Evolutionary conservation across 1,139 yeast genomes (phyloP).

Genomic region (Scheffersomyces cryptocercus): DNA sequence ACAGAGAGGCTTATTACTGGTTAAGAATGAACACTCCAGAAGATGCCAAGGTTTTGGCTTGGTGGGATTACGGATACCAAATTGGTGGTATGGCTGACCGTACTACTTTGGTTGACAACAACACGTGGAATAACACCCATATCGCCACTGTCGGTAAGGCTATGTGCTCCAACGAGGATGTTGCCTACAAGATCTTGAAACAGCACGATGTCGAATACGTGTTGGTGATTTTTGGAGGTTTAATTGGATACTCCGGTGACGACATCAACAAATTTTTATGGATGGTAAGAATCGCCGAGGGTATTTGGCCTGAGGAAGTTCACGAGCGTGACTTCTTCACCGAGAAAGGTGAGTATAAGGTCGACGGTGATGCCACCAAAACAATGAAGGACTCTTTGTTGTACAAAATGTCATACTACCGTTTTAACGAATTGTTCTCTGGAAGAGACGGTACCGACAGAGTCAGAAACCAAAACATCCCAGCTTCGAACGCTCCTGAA

Average conservation of each 20-base stretch:
- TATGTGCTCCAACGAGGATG: slow-evolving; percentile 87
- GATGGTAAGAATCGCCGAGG: slow-evolving; percentile 99
- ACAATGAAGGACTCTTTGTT: slow-evolving; percentile 87
- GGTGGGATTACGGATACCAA: slow-evolving; percentile 99
- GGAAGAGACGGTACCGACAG: slow-evolving; percentile 78
- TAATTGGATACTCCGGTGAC: slow-evolving; percentile 93
- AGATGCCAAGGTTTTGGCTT: slow-evolving; percentile 94
- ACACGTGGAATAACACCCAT: slow-evolving; percentile 99
- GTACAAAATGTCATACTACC: slow-evolving; percentile 94
- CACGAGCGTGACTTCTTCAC: slow-evolving; percentile 84
- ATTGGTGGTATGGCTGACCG: slow-evolving; percentile 99
- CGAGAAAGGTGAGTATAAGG: slow-evolving; percentile 80
- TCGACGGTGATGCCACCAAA: slow-evolving; percentile 77
- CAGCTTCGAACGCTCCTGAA: slow-evolving; percentile 55
- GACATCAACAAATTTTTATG: slow-evolving; percentile 95
- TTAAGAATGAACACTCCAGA: slow-evolving; percentile 96
- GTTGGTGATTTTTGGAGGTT: slow-evolving; percentile 90
- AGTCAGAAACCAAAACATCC: slow-evolving; percentile 81
- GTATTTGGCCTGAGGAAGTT: slow-evolving; percentile 98
- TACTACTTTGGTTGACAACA: slow-evolving; percentile 96
- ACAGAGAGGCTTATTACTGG: slow-evolving; percentile 99
- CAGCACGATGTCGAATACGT: slow-evolving; percentile 96
- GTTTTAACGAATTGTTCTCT: slow-evolving; percentile 73
- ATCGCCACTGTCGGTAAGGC: slow-evolving; percentile 99
- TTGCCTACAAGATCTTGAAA: slow-evolving; percentile 81